Evolutionary conservation across 2,329 filamentous ascomycete species (phyloP).

Genomic region (Aspergillus arachidicola): DNA sequence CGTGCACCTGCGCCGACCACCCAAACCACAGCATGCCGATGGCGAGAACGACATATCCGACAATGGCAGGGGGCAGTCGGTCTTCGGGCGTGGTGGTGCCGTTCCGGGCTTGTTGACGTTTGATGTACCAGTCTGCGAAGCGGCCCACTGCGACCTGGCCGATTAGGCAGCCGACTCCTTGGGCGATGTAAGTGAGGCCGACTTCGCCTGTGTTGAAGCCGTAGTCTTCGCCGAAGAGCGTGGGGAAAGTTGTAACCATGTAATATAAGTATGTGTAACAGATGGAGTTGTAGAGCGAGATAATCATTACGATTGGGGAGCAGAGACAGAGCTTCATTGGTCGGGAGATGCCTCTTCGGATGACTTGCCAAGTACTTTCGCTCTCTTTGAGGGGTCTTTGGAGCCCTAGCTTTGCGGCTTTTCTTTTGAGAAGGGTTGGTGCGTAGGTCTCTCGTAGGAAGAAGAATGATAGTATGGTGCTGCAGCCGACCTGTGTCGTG

Average conservation of each 20-base stretch:
- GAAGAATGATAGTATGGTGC: neutral
- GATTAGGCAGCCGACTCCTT: slow-evolving; percentile 50
- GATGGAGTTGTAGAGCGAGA: slow-evolving; percentile 62
- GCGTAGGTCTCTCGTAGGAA: neutral
- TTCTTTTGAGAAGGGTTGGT: neutral
- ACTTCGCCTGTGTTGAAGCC: slow-evolving; percentile 59
- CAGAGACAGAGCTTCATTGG: slow-evolving; percentile 59
- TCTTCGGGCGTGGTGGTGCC: slow-evolving; percentile 10
- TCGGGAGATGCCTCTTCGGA: neutral
- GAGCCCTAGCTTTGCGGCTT: neutral
- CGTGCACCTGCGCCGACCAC: slow-evolving; percentile 23
- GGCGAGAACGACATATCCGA: slow-evolving; percentile 3
- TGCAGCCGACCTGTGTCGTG: neutral
- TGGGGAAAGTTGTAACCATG: slow-evolving; percentile 66
- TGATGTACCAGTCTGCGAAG: slow-evolving; percentile 11
- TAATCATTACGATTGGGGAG: slow-evolving; percentile 63
- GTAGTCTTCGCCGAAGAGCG: slow-evolving; percentile 62
- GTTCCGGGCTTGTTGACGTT: neutral
- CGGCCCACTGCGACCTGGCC: slow-evolving; percentile 5
- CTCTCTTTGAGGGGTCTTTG: neutral
- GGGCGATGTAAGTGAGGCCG: slow-evolving; percentile 61
- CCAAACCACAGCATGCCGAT: slow-evolving; percentile 19
- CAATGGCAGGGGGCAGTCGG: slow-evolving; percentile 4
- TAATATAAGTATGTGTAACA: slow-evolving; percentile 52
- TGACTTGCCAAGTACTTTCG: neutral